Conservation (phyloP, 495 filamentous ascomycete genomes). For the Aspergillus campestris region DNA sequence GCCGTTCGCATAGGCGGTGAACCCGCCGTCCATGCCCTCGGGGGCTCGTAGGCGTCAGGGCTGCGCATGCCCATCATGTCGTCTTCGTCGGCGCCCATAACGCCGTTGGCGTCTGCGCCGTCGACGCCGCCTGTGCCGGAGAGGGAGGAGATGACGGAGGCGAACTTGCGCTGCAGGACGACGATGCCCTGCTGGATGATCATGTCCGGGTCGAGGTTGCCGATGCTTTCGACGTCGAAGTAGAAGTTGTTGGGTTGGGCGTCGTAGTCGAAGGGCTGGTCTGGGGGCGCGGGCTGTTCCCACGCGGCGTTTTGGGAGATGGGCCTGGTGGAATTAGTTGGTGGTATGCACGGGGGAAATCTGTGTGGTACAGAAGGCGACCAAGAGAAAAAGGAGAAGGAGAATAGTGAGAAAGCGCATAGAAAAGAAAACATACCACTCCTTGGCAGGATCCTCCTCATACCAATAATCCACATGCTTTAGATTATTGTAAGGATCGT, state of each 20-base stretch:
- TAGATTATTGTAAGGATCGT: conserved; percentile 93
- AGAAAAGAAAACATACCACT: conserved; percentile 63
- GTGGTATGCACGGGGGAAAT: not conserved
- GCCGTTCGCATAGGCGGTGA: conserved; percentile 63
- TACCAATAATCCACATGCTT: conserved; percentile 88
- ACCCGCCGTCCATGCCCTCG: conserved; percentile 58
- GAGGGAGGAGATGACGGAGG: conserved; percentile 70
- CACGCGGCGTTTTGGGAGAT: conserved; percentile 74
- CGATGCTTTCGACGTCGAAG: conserved; percentile 84
- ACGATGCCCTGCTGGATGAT: conserved; percentile 86
- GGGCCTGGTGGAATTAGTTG: conserved; percentile 49
- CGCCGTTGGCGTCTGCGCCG: conserved; percentile 35
- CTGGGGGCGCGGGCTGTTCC: conserved; percentile 67
- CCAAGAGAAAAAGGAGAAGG: not conserved
- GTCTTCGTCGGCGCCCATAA: conserved; percentile 38
- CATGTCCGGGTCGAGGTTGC: conserved; percentile 74
- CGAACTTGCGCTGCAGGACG: conserved; percentile 82
- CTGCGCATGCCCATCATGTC: conserved; percentile 55
- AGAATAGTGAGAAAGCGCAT: no score
- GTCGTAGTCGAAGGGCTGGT: conserved; percentile 87
- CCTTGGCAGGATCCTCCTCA: conserved; percentile 70
- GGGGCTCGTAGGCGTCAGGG: conserved; percentile 51
- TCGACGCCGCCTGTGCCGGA: conserved; percentile 32
- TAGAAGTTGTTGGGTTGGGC: conserved; percentile 80
- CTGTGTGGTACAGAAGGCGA: conserved; percentile 5